Evolutionary conservation across 805 yeast species (phyloP).

Genomic region (Nakazawaea ishiwadae): DNA sequence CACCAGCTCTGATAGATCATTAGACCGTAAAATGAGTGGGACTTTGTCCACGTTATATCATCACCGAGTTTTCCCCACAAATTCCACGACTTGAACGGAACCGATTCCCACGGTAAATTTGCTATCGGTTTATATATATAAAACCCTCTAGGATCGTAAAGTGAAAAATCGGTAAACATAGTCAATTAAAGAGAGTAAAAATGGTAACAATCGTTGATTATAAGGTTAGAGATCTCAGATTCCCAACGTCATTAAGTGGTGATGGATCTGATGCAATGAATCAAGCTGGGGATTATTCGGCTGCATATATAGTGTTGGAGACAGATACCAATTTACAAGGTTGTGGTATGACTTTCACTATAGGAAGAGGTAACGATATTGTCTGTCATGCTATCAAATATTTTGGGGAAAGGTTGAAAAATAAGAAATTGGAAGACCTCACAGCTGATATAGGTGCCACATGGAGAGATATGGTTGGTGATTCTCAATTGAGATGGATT

Average conservation of each 20-base stretch:
- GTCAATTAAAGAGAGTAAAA: no score
- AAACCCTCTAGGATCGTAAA: no score
- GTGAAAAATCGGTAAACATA: no score
- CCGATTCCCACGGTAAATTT: not conserved
- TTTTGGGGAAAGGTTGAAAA: conserved; percentile 31
- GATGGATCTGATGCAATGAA: conserved; percentile 41
- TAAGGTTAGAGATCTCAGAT: conserved; percentile 17
- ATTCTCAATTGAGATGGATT: conserved; percentile 37
- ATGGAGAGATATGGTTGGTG: conserved; percentile 35
- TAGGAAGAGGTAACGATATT: conserved; percentile 33
- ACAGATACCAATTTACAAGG: conserved; percentile 28
- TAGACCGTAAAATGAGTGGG: no score
- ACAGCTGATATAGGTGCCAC: conserved; percentile 34
- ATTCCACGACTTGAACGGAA: not conserved
- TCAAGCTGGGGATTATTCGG: conserved; percentile 34
- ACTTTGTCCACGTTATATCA: no score
- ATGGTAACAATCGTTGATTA: conserved; percentile 6
- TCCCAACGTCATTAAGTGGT: conserved; percentile 34
- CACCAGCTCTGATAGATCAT: no score
- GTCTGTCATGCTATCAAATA: conserved; percentile 31
- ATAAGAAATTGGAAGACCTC: conserved; percentile 26
- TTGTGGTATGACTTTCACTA: conserved; percentile 38
- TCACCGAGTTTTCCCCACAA: conserved; percentile 1
- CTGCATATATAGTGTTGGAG: conserved; percentile 30
- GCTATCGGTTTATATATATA: not conserved